phyloP scores from a whole-genome alignment of 805 yeast species.

The Suhomyces prunicola region DNA sequence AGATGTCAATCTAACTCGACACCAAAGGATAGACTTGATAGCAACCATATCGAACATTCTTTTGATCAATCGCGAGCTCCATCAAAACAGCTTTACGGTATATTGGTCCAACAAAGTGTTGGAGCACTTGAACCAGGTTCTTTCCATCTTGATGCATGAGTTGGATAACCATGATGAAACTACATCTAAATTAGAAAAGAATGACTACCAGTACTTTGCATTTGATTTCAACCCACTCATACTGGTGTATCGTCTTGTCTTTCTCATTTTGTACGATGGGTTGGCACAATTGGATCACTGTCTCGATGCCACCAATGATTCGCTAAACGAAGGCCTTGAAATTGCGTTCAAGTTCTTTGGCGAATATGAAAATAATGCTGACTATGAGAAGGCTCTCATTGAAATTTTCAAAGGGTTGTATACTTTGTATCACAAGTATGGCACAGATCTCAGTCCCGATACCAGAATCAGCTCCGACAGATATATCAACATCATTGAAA shows the following conservation, averaged over 20 bases:
- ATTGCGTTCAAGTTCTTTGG: conserved; percentile 2
- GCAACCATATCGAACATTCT: conserved; percentile 27
- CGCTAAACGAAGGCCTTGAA: conserved; percentile 15
- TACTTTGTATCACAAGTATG: conserved; percentile 22
- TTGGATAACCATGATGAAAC: conserved; percentile 3
- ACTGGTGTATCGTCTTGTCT: conserved; percentile 22
- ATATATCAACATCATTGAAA: not conserved
- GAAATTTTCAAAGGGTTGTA: conserved; percentile 26
- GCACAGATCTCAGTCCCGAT: not conserved
- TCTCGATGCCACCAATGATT: conserved; percentile 10
- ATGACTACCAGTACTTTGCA: not conserved
- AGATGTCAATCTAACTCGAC: not conserved
- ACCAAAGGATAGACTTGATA: conserved; percentile 10
- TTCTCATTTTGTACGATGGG: conserved; percentile 24
- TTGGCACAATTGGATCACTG: conserved; percentile 3
- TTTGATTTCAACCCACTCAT: conserved; percentile 12
- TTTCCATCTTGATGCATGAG: not conserved
- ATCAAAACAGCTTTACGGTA: conserved; percentile 16
- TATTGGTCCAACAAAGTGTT: conserved; percentile 13
- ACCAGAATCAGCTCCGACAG: not conserved
- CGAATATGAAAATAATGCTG: conserved; percentile 4
- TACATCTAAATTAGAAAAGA: too few species aligned
- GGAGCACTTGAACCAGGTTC: conserved; percentile 3
- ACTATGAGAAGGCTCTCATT: conserved; percentile 5
- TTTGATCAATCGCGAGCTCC: conserved; percentile 21